Percentiles rank a stretch among this genome's conserved stretches.
Evolutionary conservation across 306 rosid genomes (phyloP).

Genomic region (Vigna trinervia): DNA sequence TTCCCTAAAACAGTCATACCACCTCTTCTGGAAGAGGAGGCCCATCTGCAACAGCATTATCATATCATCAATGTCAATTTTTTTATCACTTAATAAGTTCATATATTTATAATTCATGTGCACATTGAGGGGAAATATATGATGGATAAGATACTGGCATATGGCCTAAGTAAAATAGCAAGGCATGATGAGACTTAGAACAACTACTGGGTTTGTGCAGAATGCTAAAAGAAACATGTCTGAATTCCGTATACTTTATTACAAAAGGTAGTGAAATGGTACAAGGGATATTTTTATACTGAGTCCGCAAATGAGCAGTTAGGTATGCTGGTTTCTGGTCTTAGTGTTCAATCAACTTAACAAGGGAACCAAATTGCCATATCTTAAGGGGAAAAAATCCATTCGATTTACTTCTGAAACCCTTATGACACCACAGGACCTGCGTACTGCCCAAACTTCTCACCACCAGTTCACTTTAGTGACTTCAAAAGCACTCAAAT

Average conservation of each 20-base stretch:
- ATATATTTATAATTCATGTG: conserved; percentile 13
- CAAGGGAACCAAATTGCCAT: conserved; percentile 27
- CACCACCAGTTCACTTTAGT: conserved; percentile 5
- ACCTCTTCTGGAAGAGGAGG: conserved; percentile 85
- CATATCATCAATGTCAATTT: conserved; percentile 33
- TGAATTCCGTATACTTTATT: background rate
- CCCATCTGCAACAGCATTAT: conserved; percentile 67
- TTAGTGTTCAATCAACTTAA: conserved; percentile 10
- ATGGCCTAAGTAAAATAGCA: background rate
- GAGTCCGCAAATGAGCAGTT: background rate
- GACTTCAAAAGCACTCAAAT: conserved; percentile 27
- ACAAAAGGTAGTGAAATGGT: background rate
- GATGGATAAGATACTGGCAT: background rate
- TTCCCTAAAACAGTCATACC: conserved; percentile 95
- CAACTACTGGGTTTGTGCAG: background rate
- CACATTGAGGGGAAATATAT: background rate
- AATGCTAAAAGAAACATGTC: background rate
- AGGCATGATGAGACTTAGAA: background rate
- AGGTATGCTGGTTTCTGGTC: background rate
- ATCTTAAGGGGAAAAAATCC: background rate
- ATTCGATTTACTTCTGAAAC: background rate
- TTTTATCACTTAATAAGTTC: conserved; percentile 1
- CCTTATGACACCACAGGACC: background rate
- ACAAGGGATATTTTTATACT: background rate
- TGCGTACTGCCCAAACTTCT: conserved; percentile 9